phyloP scores from a whole-genome alignment of 441 rosid genomes.

The Aquilaria agallochum region DNA sequence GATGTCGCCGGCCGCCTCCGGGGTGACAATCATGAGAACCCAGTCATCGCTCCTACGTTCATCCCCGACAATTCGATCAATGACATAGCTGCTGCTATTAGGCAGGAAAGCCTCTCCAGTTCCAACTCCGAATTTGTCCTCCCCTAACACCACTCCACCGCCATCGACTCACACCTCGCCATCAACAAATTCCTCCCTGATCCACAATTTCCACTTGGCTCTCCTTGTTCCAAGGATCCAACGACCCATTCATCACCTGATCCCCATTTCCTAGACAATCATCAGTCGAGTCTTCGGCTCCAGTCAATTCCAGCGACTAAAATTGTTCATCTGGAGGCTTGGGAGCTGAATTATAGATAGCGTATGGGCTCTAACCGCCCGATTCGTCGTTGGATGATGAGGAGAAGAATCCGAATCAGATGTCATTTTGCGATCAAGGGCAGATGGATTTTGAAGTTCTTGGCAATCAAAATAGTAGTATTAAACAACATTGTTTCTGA shows the following conservation, averaged over 20 bases:
- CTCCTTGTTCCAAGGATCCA: slow-evolving; percentile 19
- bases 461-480: too few relatives aligned
- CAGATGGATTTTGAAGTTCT: too few relatives aligned
- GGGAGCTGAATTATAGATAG: slow-evolving; percentile 21
- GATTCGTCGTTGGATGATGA: slow-evolving; percentile 27
- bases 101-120: slow-evolving; percentile 63
- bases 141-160: slow-evolving; percentile 21
- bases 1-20: too few relatives aligned
- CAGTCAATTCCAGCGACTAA: slow-evolving; percentile 28
- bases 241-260: slow-evolving; percentile 19
- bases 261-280: not conserved
- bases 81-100: slow-evolving; percentile 88
- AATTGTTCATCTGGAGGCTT: slow-evolving; percentile 34
- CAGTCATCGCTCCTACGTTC: too few relatives aligned
- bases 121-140: slow-evolving; percentile 46
- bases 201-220: slow-evolving; percentile 1
- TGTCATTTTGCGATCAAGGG: slow-evolving; percentile 10
- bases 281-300: slow-evolving; percentile 16
- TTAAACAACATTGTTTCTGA: too few relatives aligned
- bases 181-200: slow-evolving; percentile 12
- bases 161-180: slow-evolving; percentile 15
- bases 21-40: too few relatives aligned
- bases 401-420: slow-evolving; percentile 29
- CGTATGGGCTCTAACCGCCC: slow-evolving; percentile 26
- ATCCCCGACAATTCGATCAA: too few relatives aligned